A percentile compares a stretch with the other conserved stretches of the same genome.
phyloP scores from a whole-genome alignment of 345 rosid genomes.

The Geranium rotundifolium region DNA sequence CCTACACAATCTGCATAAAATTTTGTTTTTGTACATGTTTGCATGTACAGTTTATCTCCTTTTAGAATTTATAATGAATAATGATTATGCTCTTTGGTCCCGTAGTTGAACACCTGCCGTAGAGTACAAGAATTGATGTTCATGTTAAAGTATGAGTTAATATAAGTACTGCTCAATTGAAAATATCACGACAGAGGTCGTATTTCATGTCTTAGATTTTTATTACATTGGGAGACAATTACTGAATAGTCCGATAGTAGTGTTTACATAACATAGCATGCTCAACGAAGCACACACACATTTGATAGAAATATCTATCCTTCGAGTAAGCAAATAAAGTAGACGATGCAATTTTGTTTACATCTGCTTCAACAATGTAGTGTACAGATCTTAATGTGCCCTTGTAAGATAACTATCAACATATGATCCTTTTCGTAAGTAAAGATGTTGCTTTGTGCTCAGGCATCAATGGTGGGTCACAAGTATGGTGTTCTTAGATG shows the following conservation, averaged over 20 bases:
- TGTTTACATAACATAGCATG: no score
- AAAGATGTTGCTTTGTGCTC: slow-evolving; percentile 10
- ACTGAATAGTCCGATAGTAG: not conserved
- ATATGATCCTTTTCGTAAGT: not conserved
- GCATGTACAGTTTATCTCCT: not conserved
- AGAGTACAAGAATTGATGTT: not conserved
- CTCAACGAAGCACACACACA: not conserved
- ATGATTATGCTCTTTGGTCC: no score
- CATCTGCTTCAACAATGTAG: no score
- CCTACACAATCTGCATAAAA: not conserved
- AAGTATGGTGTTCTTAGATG: slow-evolving; percentile 90
- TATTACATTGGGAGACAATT: not conserved
- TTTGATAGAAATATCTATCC: not conserved
- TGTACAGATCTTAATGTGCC: not conserved
- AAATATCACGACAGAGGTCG: not conserved
- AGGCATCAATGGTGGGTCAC: slow-evolving; percentile 98
- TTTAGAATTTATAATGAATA: no score
- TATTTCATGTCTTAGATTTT: not conserved
- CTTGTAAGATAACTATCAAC: not conserved
- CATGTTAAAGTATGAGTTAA: not conserved
- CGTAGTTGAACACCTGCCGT: not conserved
- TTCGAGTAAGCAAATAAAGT: not conserved
- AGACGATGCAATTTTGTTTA: not conserved
- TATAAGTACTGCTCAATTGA: not conserved
- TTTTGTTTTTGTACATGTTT: not conserved